Base-by-base conservation (phyloP, 148 eudicot species). In the Camellia japonica region DNA sequence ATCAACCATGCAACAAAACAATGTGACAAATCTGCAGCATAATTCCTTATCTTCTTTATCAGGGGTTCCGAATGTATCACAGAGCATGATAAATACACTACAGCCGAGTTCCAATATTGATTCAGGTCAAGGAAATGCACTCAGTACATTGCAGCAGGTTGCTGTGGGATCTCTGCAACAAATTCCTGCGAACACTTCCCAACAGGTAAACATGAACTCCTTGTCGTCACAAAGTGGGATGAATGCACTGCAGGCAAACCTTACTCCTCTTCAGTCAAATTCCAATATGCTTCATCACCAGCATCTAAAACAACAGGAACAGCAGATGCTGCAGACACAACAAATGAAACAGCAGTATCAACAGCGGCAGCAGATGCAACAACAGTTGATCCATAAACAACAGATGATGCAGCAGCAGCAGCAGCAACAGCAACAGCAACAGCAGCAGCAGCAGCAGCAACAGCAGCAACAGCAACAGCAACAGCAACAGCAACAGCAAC, bases 291-390 rank as follows among this genome's bases (percentile, higher is more conserved):
- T 92, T 71, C 98, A 89, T 77, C 86, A 86, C 59, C 96, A 89
- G 68, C 91, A 90, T 82, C 43, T 88, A 60, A 93, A 95, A 84
- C 94, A 90, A 80, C 95, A 92, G 79, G 95, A 95, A 61, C 90
- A 87, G 46, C 90, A 85, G 65, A 74, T 87, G 77, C 80, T 87
- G 54, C 86, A 86, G 70, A 79, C 74, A 15, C 76, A 85, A 78
- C 1, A 30, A 30, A 30, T 85, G 76, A 87, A 84, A 70, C 88
- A 83, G 71, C 86, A 87, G 66, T 14, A 30, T 58, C 91, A 87
- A 52, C 89, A 83, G 67, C 86, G 38, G 38, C 38, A 81, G 23
- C 89, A 83, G 8, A 68, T 85, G 81, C 93, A 92, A 80, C 93
- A 88, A 68, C 92, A 91, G 38, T 61, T 82, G 49, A 61, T 89